phyloP scores from a whole-genome alignment of 768 basidiomycete genomes.

The Suillus americanus region DNA sequence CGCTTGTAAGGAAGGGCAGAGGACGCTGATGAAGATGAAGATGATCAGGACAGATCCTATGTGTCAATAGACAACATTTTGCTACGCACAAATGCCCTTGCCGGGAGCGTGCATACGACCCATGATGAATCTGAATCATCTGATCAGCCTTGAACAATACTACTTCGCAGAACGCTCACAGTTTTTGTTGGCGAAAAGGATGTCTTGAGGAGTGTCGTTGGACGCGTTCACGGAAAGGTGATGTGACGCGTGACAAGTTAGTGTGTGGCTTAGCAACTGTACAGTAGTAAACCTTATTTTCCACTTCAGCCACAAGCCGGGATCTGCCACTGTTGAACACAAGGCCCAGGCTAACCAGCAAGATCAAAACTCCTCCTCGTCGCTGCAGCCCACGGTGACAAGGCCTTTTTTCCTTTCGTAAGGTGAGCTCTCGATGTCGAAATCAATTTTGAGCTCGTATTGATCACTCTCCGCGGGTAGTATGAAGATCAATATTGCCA shows the following conservation, averaged over 20 bases:
- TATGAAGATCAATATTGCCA: conserved; percentile 99
- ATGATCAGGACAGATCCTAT: neutral
- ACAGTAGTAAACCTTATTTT: conserved; percentile 63
- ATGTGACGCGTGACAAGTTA: conserved; percentile 32
- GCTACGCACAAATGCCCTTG: conserved; percentile 96
- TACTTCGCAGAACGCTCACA: conserved; percentile 32
- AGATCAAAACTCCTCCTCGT: conserved; percentile 37
- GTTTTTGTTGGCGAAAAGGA: conserved; percentile 26
- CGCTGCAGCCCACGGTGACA: conserved; percentile 46
- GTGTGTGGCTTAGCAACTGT: conserved; percentile 50
- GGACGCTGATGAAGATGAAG: conserved; percentile 51
- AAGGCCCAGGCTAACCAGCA: conserved; percentile 24
- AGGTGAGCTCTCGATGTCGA: conserved; percentile 18
- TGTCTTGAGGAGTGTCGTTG: conserved; percentile 46
- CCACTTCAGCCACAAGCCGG: conserved; percentile 26
- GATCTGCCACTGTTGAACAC: conserved; percentile 34
- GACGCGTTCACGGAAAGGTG: conserved; percentile 21
- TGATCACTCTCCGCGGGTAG: conserved; percentile 28
- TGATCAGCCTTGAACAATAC: conserved; percentile 16
- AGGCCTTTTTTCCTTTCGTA: conserved; percentile 29
- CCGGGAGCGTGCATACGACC: conserved; percentile 99
- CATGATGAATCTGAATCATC: conserved; percentile 52
- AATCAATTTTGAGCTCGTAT: neutral
- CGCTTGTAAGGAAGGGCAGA: conserved; percentile 98
- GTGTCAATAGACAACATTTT: conserved; percentile 10